Percentiles rank a stretch among this genome's conserved stretches.
Evolutionary conservation across 495 filamentous ascomycete species (phyloP).

Genomic region (Annulohypoxylon bovei): DNA sequence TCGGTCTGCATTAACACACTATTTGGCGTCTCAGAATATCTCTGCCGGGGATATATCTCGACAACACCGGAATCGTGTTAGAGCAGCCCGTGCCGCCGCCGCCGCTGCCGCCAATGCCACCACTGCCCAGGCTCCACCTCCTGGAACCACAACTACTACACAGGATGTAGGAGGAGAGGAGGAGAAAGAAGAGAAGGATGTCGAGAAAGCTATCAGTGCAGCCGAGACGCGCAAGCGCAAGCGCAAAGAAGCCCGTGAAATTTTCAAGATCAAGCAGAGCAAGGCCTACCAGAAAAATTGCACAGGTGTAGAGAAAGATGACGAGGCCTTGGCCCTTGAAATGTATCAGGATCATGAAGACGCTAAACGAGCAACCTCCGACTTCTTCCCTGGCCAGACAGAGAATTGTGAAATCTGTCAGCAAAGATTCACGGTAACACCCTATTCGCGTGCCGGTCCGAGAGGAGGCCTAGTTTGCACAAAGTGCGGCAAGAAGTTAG

Average conservation of each 20-base stretch:
- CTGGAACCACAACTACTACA: no score
- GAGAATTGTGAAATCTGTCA: constrained; percentile 87
- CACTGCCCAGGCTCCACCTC: no score
- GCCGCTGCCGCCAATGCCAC: neutral
- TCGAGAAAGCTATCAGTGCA: constrained; percentile 29
- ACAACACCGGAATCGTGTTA: constrained; percentile 61
- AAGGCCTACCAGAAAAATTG: constrained; percentile 75
- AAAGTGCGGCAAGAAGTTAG: constrained; percentile 82
- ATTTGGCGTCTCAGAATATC: constrained; percentile 88
- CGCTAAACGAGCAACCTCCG: constrained; percentile 58
- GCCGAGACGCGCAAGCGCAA: constrained; percentile 57
- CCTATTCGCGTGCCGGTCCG: constrained; percentile 85
- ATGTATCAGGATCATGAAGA: constrained; percentile 51
- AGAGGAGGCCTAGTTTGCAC: constrained; percentile 84
- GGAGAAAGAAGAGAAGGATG: neutral
- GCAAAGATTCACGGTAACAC: constrained; percentile 92
- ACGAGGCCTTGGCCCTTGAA: constrained; percentile 62
- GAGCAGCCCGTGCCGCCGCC: constrained; percentile 21
- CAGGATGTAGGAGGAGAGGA: constrained; percentile 37
- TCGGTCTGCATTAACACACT: constrained; percentile 83
- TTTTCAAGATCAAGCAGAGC: constrained; percentile 81
- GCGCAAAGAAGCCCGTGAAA: constrained; percentile 65
- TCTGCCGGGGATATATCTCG: constrained; percentile 81
- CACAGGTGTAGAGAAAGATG: constrained; percentile 60
- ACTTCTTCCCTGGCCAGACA: constrained; percentile 83